Evolutionary conservation across 2,329 filamentous ascomycete species (phyloP).

Genomic region (Myrmaecium sp.): DNA sequence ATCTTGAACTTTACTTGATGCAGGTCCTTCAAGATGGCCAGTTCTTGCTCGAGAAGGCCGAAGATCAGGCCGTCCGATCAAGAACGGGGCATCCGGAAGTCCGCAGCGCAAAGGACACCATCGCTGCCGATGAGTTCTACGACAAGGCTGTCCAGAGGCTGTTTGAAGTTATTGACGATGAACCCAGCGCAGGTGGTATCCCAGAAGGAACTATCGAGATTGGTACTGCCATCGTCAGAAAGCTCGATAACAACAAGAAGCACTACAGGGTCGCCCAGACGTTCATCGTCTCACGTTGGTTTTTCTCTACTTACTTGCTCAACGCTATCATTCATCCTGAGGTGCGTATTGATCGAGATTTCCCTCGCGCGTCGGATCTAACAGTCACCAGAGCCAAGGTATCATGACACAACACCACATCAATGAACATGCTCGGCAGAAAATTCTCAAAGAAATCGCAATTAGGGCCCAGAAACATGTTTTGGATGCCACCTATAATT

Average conservation of each 20-base stretch:
- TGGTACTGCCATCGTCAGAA: slow-evolving; percentile 65
- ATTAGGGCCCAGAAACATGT: slow-evolving; percentile 65
- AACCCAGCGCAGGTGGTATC: slow-evolving; percentile 60
- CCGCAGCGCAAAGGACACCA: slow-evolving; percentile 62
- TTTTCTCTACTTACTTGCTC: slow-evolving; percentile 75
- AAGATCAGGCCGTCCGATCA: slow-evolving; percentile 53
- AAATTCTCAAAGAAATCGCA: slow-evolving; percentile 54
- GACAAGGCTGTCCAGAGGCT: slow-evolving; percentile 62
- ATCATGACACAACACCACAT: slow-evolving; percentile 80
- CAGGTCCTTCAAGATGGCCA: slow-evolving; percentile 84
- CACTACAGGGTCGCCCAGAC: slow-evolving; percentile 55
- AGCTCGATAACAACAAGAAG: slow-evolving; percentile 51
- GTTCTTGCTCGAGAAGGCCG: slow-evolving; percentile 73
- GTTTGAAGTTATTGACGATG: slow-evolving; percentile 74
- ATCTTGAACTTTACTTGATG: slow-evolving; percentile 90
- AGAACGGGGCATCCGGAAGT: slow-evolving; percentile 49
- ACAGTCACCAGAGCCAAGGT: slow-evolving; percentile 33
- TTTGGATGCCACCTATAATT: slow-evolving; percentile 53
- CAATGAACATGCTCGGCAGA: slow-evolving; percentile 75
- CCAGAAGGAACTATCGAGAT: slow-evolving; percentile 73
- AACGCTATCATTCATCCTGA: slow-evolving; percentile 80
- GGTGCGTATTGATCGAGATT: slow-evolving; percentile 27
- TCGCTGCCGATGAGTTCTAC: slow-evolving; percentile 78
- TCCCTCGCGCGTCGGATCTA: slow-evolving; percentile 10
- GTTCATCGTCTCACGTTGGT: slow-evolving; percentile 80